phyloP scores from a whole-genome alignment of 2,329 filamentous ascomycete species.

The Ceratocystis colombiana region DNA sequence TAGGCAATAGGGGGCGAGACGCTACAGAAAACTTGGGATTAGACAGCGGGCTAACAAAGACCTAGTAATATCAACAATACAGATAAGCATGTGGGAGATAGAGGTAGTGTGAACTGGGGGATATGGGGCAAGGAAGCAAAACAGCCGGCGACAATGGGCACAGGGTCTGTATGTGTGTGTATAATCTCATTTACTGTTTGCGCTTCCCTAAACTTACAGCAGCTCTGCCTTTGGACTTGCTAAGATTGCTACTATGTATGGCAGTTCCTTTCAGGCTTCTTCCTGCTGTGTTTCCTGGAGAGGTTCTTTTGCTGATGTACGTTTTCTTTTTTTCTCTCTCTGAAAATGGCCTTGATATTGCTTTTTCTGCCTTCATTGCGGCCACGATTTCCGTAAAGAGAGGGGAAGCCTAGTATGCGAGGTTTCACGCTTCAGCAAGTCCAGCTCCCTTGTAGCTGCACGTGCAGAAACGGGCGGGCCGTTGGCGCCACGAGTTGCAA shows the following conservation, averaged over 20 bases:
- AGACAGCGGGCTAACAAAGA: not conserved
- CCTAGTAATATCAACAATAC: not conserved
- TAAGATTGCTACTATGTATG: no score
- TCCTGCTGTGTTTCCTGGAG: not conserved
- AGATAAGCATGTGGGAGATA: not conserved
- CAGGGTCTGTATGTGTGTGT: not conserved
- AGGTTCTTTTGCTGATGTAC: not conserved
- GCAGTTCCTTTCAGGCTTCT: not conserved
- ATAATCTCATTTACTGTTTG: no score
- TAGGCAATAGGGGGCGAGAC: not conserved
- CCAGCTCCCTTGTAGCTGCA: not conserved
- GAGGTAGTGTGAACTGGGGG: not conserved
- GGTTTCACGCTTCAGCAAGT: slow-evolving; percentile 6
- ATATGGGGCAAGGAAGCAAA: not conserved
- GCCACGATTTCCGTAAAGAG: not conserved
- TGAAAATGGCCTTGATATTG: slow-evolving; percentile 2
- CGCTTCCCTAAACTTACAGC: no score
- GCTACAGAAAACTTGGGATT: not conserved
- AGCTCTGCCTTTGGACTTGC: no score
- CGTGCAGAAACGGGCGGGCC: slow-evolving; percentile 10
- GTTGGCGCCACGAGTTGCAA: not conserved
- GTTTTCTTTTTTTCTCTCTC: not conserved
- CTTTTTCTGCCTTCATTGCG: not conserved
- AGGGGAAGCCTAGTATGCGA: slow-evolving; percentile 1
- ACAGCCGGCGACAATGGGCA: not conserved